phyloP scores from a whole-genome alignment of 768 basidiomycete genomes.

The Phlebiopsis gigantea region DNA sequence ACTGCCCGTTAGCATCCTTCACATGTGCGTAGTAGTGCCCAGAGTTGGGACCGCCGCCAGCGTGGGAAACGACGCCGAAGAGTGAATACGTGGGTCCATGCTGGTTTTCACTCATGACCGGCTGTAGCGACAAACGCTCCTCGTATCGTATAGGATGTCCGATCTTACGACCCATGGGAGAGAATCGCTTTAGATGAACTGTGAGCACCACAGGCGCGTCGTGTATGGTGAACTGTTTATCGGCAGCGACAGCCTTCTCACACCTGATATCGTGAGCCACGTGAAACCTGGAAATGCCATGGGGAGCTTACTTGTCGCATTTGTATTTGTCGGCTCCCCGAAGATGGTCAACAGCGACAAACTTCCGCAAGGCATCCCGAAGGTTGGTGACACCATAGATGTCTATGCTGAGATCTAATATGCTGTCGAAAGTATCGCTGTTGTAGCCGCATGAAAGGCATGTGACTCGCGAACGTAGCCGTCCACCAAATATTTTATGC shows the following conservation, averaged over 20 bases:
- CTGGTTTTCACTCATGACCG: conserved; percentile 80
- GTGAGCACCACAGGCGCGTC: conserved; percentile 86
- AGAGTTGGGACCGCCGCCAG: conserved; percentile 87
- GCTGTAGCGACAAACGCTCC: conserved; percentile 62
- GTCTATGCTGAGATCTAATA: conserved; percentile 91
- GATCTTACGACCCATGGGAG: conserved; percentile 85
- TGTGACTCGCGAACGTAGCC: conserved; percentile 83
- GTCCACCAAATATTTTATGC: conserved; percentile 90
- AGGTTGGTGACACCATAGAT: conserved; percentile 60
- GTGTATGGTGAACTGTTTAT: conserved; percentile 85
- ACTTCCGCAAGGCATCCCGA: conserved; percentile 71
- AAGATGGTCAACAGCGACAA: conserved; percentile 75
- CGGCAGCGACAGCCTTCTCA: conserved; percentile 84
- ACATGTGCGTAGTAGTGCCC: conserved; percentile 94
- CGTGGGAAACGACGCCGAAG: conserved; percentile 91
- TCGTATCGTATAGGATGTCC: conserved; percentile 74
- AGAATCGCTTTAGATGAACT: conserved; percentile 93
- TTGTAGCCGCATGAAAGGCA: conserved; percentile 79
- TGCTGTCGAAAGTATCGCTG: conserved; percentile 94
- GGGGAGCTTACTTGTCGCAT: conserved; percentile 85
- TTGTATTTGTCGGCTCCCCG: conserved; percentile 95
- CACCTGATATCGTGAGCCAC: conserved; percentile 50
- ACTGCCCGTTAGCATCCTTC: conserved; percentile 60
- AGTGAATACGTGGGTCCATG: conserved; percentile 77
- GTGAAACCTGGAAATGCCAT: not conserved